These are phyloP conservation scores for Sporobolomyces phaffii DNA, from an alignment of 768 basidiomycete species.

Conservation along the genomic window DNA sequence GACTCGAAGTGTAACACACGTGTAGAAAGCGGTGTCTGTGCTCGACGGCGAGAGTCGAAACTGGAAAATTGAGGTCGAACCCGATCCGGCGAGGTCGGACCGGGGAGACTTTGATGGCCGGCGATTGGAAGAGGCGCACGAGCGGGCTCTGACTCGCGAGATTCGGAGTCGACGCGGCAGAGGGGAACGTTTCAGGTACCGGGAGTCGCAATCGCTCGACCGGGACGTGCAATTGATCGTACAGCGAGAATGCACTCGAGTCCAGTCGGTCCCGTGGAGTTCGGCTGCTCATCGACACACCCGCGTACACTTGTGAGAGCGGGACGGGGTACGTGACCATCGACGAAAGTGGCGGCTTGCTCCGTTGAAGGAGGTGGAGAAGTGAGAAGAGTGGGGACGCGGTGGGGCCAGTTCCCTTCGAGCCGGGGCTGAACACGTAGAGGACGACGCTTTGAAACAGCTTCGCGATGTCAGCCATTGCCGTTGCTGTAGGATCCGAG, in stretches of 20 bases:
- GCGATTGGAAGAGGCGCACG: slow-evolving; percentile 21
- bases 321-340: slow-evolving; percentile 13
- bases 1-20: slow-evolving; percentile 16
- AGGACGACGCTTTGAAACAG: slow-evolving; percentile 24
- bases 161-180: neutral
- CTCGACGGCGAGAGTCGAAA: slow-evolving; percentile 26
- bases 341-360: neutral
- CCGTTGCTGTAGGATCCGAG: neutral
- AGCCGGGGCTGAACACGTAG: slow-evolving; percentile 14
- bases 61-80: slow-evolving; percentile 31
- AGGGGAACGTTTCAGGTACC: slow-evolving; percentile 33
- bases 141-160: slow-evolving; percentile 7
- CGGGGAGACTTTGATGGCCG: slow-evolving; percentile 25
- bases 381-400: slow-evolving; percentile 13
- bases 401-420: neutral
- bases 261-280: neutral
- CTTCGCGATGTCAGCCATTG: slow-evolving; percentile 8
- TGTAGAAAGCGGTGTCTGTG: slow-evolving; percentile 36
- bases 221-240: slow-evolving; percentile 29
- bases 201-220: slow-evolving; percentile 24
- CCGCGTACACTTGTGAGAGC: neutral
- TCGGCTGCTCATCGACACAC: neutral
- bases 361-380: slow-evolving; percentile 24
- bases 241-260: slow-evolving; percentile 24
- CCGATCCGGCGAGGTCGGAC: neutral